phyloP scores from a whole-genome alignment of 1,284 basidiomycete species.

The Coriolopsis trogii region DNA sequence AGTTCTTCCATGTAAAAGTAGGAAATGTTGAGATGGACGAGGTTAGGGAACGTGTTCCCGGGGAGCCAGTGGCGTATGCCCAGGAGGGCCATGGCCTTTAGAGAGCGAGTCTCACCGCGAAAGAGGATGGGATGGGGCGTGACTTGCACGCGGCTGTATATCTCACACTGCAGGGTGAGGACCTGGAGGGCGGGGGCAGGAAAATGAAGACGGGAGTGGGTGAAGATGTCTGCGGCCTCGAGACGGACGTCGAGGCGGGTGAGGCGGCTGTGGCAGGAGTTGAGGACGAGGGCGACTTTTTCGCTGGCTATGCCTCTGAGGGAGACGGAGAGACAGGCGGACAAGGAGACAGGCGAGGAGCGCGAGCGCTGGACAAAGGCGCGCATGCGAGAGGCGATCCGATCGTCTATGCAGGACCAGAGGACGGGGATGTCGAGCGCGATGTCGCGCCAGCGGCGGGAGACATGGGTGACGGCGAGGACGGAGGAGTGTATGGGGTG shows the following conservation, averaged over 20 bases:
- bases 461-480: slow-evolving; percentile 12
- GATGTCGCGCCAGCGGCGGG: slow-evolving; percentile 12
- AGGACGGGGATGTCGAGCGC: slow-evolving; percentile 12
- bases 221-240: slow-evolving; percentile 8
- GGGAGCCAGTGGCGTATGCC: slow-evolving; percentile 15
- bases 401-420: slow-evolving; percentile 11
- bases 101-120: slow-evolving; percentile 3
- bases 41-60: slow-evolving; percentile 12
- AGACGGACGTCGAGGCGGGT: slow-evolving; percentile 11
- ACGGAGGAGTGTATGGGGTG: slow-evolving; percentile 1
- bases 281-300: background rate
- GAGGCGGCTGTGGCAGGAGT: slow-evolving; percentile 1
- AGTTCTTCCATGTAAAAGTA: slow-evolving; percentile 17
- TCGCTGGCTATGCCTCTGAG: background rate
- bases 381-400: background rate
- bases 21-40: slow-evolving; percentile 14
- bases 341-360: slow-evolving; percentile 2
- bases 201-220: slow-evolving; percentile 10
- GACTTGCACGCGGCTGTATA: background rate
- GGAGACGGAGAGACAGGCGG: slow-evolving; percentile 4
- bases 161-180: slow-evolving; percentile 12
- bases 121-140: slow-evolving; percentile 5
- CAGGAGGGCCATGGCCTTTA: slow-evolving; percentile 9
- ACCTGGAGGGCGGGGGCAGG: slow-evolving; percentile 7
- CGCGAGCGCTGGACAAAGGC: slow-evolving; percentile 12